Evolutionary conservation across 202 grass and related monocot genomes (phyloP).

Genomic region (Digitaria exilis): DNA sequence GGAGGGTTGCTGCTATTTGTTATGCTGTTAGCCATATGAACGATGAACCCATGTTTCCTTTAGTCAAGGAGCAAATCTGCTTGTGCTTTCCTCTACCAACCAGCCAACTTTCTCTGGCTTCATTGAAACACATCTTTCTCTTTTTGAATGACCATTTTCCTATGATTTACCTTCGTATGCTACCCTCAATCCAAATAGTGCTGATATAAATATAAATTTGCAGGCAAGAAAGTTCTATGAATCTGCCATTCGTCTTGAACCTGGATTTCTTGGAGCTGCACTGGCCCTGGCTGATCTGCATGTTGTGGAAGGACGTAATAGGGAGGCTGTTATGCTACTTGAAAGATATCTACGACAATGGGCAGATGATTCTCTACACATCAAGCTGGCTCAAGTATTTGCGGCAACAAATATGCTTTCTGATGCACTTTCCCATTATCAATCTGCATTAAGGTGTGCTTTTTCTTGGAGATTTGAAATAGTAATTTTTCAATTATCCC

Average conservation of each 20-base stretch:
- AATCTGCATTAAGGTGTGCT: slow-evolving; percentile 89
- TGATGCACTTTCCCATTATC: slow-evolving; percentile 89
- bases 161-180: slow-evolving; percentile 11
- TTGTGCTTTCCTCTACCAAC: background rate
- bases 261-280: slow-evolving; percentile 92
- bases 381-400: slow-evolving; percentile 95
- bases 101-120: background rate
- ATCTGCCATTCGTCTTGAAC: slow-evolving; percentile 91
- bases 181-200: background rate
- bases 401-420: slow-evolving; percentile 84
- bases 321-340: slow-evolving; percentile 79
- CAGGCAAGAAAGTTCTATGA: slow-evolving; percentile 99
- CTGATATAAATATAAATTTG: background rate
- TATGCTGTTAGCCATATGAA: background rate
- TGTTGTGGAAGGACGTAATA: slow-evolving; percentile 79
- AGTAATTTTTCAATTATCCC: background rate
- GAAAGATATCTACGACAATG: slow-evolving; percentile 86
- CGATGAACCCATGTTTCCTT: background rate
- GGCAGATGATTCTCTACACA: slow-evolving; percentile 92
- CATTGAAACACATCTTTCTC: background rate
- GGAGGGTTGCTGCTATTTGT: background rate
- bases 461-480: slow-evolving; percentile 26
- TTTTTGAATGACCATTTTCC: background rate
- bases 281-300: slow-evolving; percentile 91
- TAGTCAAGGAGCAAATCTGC: background rate